Percentiles rank a stretch among this genome's conserved stretches.
phyloP scores from a whole-genome alignment of 2,329 filamentous ascomycete genomes.

The Dichotomopilus funicola region DNA sequence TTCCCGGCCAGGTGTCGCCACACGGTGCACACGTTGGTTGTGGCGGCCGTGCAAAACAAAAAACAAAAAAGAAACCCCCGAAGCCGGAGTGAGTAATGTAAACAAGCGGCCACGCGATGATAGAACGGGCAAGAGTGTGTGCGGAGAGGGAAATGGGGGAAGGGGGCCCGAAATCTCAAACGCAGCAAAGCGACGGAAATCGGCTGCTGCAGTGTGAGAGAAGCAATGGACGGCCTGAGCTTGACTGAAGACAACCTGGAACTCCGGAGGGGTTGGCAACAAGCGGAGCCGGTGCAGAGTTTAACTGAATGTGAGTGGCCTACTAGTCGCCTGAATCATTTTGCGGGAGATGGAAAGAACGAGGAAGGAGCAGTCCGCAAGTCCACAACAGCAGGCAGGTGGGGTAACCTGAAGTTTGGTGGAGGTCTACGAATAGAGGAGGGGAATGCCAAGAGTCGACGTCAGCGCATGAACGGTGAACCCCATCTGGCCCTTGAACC shows the following conservation, averaged over 20 bases:
- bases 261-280: not conserved
- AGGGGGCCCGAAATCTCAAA: conserved; percentile 20
- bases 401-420: too few relatives aligned
- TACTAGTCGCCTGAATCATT: too few relatives aligned
- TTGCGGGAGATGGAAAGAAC: too few relatives aligned
- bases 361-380: too few relatives aligned
- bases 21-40: not conserved
- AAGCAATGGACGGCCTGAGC: conserved; percentile 1
- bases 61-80: not conserved
- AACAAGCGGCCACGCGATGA: conserved; percentile 4
- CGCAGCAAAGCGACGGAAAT: conserved; percentile 15
- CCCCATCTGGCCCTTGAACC: not conserved
- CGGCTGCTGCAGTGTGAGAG: conserved; percentile 9
- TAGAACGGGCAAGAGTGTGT: not conserved
- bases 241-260: conserved; percentile 6
- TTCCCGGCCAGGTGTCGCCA: not conserved
- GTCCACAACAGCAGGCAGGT: too few relatives aligned
- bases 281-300: too few relatives aligned
- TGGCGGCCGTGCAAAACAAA: not conserved
- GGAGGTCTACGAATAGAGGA: too few relatives aligned
- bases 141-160: conserved; percentile 6
- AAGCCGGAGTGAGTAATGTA: not conserved
- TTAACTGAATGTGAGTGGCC: too few relatives aligned
- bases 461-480: conserved; percentile 40
- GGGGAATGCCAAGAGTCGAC: conserved; percentile 31